Conservation (phyloP, 2,329 filamentous ascomycete species). For the Apiospora saccharicola region DNA sequence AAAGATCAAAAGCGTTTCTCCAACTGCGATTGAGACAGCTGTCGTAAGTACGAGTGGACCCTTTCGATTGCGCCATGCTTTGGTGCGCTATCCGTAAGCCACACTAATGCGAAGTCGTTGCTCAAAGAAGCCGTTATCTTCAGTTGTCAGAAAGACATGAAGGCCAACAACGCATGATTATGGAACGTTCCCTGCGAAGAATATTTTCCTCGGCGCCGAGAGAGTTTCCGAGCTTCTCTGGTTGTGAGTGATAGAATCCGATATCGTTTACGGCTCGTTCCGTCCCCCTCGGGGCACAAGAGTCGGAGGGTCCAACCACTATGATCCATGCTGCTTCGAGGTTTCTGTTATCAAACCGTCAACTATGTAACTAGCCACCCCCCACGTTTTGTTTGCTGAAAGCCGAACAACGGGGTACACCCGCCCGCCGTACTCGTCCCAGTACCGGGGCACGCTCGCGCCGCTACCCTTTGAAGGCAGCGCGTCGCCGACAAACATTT, state of each 20-base stretch:
- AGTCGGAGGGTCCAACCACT: background rate
- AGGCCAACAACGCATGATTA: background rate
- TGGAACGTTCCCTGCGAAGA: background rate
- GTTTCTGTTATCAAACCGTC: background rate
- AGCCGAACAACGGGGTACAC: conserved; percentile 27
- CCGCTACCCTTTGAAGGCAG: conserved; percentile 20
- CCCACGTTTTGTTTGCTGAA: too few relatives aligned
- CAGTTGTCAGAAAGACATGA: background rate
- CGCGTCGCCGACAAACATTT: conserved; percentile 36
- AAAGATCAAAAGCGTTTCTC: background rate
- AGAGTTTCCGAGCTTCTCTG: background rate
- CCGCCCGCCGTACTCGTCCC: conserved; percentile 30
- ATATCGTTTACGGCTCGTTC: background rate
- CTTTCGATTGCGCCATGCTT: background rate
- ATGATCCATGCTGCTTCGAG: background rate
- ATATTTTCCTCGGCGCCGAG: background rate
- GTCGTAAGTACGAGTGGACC: too few relatives aligned
- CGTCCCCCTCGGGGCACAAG: background rate
- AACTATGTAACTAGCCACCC: too few relatives aligned
- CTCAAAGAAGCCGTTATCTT: background rate
- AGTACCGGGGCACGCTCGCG: conserved; percentile 32
- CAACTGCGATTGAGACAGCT: background rate
- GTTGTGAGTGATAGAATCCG: background rate
- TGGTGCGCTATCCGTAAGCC: background rate
- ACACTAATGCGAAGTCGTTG: background rate